A percentile compares a stretch with the other conserved stretches of the same genome.
phyloP scores from a whole-genome alignment of 1,284 basidiomycete species.

The Afroboletus lepidellus region DNA sequence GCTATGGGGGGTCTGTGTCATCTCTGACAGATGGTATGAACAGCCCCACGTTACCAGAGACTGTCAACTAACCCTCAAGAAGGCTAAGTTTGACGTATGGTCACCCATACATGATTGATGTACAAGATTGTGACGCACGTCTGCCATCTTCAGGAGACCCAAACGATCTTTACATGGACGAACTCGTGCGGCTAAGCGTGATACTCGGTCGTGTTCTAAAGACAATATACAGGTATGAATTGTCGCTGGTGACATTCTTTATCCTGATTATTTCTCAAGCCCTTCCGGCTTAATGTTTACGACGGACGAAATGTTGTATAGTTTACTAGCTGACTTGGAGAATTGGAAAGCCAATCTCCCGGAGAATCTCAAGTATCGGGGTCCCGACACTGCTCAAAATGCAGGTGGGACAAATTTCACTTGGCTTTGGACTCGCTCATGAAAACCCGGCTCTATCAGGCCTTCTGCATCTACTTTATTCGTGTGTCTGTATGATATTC shows the following conservation, averaged over 20 bases:
- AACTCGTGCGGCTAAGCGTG: conserved; percentile 85
- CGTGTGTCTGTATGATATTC: conserved; percentile 87
- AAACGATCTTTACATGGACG: conserved; percentile 75
- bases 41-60: neutral
- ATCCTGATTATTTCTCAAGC: conserved; percentile 39
- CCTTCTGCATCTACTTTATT: conserved; percentile 80
- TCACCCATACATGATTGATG: conserved; percentile 88
- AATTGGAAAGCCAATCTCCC: conserved; percentile 77
- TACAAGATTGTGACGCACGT: conserved; percentile 90
- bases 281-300: conserved; percentile 83
- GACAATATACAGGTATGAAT: conserved; percentile 77
- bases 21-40: conserved; percentile 84
- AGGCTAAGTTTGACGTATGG: conserved; percentile 81
- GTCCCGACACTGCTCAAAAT: conserved; percentile 56
- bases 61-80: conserved; percentile 14
- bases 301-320: conserved; percentile 73
- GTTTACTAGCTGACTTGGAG: conserved; percentile 73
- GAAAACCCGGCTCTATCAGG: conserved; percentile 43
- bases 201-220: conserved; percentile 86
- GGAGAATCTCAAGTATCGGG: conserved; percentile 70
- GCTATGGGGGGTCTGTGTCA: conserved; percentile 89
- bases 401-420: conserved; percentile 51
- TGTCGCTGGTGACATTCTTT: neutral
- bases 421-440: conserved; percentile 4
- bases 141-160: conserved; percentile 77